Conservation (phyloP, 805 yeast genomes). For the Nakazawaea ernobii region DNA sequence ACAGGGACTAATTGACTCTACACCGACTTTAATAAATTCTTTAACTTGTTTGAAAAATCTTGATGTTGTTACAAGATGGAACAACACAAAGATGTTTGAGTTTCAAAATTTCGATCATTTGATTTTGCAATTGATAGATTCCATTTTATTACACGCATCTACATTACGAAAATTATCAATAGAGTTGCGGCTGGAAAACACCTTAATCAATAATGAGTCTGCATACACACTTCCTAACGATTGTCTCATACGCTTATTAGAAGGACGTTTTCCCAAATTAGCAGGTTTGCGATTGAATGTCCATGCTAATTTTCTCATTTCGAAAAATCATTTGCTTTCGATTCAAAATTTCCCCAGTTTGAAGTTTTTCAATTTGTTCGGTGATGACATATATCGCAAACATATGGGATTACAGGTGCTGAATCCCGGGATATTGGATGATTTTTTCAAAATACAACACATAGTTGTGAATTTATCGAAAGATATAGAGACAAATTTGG, state of each 20-base stretch:
- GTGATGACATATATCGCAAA: slow-evolving; percentile 29
- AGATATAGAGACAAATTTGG: slow-evolving; percentile 1
- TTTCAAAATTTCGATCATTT: not conserved
- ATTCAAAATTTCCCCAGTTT: slow-evolving; percentile 16
- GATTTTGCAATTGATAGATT: not conserved
- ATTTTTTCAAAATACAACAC: slow-evolving; percentile 35
- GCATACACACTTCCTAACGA: not conserved
- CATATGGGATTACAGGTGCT: slow-evolving; percentile 32
- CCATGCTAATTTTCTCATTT: not conserved
- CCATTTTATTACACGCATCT: not conserved
- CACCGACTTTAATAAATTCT: not conserved
- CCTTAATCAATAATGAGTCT: not conserved
- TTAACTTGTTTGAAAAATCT: not conserved
- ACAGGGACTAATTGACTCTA: slow-evolving; percentile 3
- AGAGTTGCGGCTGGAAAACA: slow-evolving; percentile 1
- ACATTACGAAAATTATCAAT: slow-evolving; percentile 1
- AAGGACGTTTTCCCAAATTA: not conserved
- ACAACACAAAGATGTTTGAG: not conserved
- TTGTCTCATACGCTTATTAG: not conserved
- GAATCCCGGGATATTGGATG: slow-evolving; percentile 33
- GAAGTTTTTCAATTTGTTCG: slow-evolving; percentile 26
- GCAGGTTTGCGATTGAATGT: slow-evolving; percentile 1
- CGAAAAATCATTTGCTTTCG: not conserved
- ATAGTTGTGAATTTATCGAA: slow-evolving; percentile 26
- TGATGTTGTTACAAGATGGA: slow-evolving; percentile 5